Percentiles rank a stretch among this genome's conserved stretches.
Evolutionary conservation across 108 stramenopile species (phyloP).

Genomic region (Cylindrotheca fusiformis): DNA sequence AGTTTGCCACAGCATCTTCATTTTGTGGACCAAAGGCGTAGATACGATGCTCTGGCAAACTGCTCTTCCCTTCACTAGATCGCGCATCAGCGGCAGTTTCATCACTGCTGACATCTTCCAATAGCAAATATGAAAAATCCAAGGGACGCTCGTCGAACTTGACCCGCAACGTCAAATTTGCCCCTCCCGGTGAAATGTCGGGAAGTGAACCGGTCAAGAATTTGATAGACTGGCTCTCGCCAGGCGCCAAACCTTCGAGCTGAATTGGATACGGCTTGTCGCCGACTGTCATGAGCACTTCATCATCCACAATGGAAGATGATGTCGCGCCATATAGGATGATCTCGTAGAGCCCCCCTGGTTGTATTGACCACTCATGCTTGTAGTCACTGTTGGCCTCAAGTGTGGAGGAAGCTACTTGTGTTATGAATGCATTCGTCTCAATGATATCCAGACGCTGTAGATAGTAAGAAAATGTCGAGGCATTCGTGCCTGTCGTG

Average conservation of each 20-base stretch:
- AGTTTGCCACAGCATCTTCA: background rate
- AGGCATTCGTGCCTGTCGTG: slow-evolving; percentile 5
- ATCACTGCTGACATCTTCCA: background rate
- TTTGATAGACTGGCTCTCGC: background rate
- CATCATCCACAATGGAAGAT: background rate
- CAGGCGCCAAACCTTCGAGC: background rate
- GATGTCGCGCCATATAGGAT: background rate
- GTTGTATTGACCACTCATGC: background rate
- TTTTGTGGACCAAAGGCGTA: background rate
- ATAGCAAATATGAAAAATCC: background rate
- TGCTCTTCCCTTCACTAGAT: background rate
- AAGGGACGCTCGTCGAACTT: background rate
- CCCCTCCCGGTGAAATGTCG: background rate
- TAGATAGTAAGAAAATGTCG: slow-evolving; percentile 13
- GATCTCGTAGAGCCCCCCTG: background rate
- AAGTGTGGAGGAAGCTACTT: background rate
- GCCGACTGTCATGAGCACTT: background rate
- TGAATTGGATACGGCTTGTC: background rate
- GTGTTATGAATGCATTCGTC: slow-evolving; percentile 15
- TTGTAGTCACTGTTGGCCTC: background rate
- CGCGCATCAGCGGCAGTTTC: background rate
- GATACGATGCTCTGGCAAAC: background rate
- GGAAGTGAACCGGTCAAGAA: background rate
- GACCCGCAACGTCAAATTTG: background rate
- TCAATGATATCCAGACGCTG: slow-evolving; percentile 18